phyloP scores from a whole-genome alignment of 164 flowering plant species.

The Vitis cinerea region DNA sequence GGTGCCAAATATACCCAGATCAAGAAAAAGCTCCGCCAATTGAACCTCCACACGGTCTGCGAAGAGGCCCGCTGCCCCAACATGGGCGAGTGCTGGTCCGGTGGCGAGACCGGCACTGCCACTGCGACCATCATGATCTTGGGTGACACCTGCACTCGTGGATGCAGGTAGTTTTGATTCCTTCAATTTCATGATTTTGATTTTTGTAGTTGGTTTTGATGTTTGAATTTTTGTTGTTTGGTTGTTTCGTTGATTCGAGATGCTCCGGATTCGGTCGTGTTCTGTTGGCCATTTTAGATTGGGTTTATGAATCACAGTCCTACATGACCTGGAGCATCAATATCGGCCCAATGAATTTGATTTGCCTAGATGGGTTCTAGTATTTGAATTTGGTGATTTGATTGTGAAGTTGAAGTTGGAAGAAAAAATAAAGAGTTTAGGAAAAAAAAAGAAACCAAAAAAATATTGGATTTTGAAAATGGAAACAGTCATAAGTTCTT shows the following conservation, averaged over 20 bases:
- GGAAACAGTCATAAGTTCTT: too few species aligned
- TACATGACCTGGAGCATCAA: too few species aligned
- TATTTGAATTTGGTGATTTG: too few species aligned
- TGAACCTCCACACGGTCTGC: constrained; percentile 73
- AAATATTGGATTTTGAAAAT: too few species aligned
- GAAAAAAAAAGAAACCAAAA: too few species aligned
- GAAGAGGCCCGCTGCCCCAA: constrained; percentile 78
- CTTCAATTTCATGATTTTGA: background rate
- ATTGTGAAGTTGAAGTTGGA: too few species aligned
- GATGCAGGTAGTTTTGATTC: constrained; percentile 37
- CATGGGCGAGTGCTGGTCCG: constrained; percentile 79
- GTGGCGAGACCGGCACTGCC: constrained; percentile 79
- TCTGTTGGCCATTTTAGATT: background rate
- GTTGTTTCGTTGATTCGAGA: background rate
- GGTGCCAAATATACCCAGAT: constrained; percentile 66
- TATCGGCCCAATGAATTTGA: too few species aligned
- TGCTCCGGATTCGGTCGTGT: background rate
- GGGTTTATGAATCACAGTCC: background rate
- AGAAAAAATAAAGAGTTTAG: too few species aligned
- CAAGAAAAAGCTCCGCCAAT: constrained; percentile 62
- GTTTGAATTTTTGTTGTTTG: background rate
- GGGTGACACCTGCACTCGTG: constrained; percentile 82
- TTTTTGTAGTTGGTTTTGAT: background rate
- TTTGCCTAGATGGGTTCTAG: too few species aligned
- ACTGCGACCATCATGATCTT: constrained; percentile 79